A percentile compares a stretch with the other conserved stretches of the same genome.
phyloP scores from a whole-genome alignment of 1,284 basidiomycete genomes.

The Melampsora abietis-canadensis region DNA sequence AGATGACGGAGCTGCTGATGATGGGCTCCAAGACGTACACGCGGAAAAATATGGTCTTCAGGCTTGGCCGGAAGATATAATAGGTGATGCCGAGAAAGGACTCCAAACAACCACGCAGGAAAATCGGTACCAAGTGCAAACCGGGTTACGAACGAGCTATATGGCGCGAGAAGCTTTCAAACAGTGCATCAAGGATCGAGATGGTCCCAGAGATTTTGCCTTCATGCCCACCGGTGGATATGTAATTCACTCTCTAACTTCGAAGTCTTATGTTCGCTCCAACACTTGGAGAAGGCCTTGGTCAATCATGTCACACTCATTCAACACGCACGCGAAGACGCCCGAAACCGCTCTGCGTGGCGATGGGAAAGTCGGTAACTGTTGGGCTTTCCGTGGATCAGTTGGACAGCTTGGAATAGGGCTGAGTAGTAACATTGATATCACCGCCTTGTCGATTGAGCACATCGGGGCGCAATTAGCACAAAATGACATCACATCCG shows the following conservation, averaged over 20 bases:
- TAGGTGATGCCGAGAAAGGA: no score
- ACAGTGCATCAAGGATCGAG: slow-evolving; percentile 67
- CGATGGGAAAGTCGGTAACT: slow-evolving; percentile 74
- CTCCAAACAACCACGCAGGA: no score
- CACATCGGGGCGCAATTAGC: slow-evolving; percentile 77
- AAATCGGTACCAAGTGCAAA: no score
- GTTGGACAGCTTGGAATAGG: slow-evolving; percentile 76
- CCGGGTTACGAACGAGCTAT: no score
- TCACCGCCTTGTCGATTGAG: slow-evolving; percentile 79
- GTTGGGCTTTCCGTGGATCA: slow-evolving; percentile 83
- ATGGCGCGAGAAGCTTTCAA: slow-evolving; percentile 57
- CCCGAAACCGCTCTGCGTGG: slow-evolving; percentile 81
- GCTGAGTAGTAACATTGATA: slow-evolving; percentile 67
- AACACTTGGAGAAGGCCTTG: slow-evolving; percentile 52
- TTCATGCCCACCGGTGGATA: slow-evolving; percentile 75
- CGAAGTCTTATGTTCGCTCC: slow-evolving; percentile 67
- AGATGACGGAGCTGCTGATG: no score
- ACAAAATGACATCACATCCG: slow-evolving; percentile 62
- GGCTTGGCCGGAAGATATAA: no score
- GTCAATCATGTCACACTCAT: slow-evolving; percentile 55
- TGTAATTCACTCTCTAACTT: slow-evolving; percentile 76
- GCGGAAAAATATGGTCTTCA: no score
- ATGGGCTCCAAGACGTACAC: no score
- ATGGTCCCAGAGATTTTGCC: slow-evolving; percentile 79
- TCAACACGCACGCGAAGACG: slow-evolving; percentile 59